These are phyloP conservation scores for Acanthamoeba rhysodes DNA, from an alignment of 208 protist genomes.

Conservation along the genomic window DNA sequence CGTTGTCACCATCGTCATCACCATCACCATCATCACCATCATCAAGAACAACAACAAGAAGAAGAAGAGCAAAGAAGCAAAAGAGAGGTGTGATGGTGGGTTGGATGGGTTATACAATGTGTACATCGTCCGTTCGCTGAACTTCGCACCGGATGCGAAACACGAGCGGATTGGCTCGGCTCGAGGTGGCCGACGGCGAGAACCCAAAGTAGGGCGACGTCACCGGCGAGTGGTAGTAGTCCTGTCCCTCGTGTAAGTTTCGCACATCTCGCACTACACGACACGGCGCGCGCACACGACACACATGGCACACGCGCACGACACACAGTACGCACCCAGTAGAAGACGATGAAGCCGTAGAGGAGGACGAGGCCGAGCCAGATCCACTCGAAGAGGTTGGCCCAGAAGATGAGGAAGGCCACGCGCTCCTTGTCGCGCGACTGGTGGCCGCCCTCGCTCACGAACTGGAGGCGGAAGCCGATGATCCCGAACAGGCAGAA, in stretches of 20 bases:
- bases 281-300: not conserved
- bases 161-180: not conserved
- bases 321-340: not conserved
- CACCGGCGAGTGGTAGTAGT: constrained; percentile 45
- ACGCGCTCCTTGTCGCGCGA: constrained; percentile 54
- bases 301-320: not conserved
- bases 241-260: not conserved
- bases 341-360: constrained; percentile 57
- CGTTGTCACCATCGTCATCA: too few species aligned
- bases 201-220: constrained; percentile 9
- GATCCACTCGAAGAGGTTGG: constrained; percentile 55
- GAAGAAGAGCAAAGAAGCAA: not conserved
- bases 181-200: not conserved
- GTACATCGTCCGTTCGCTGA: constrained; percentile 46
- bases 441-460: constrained; percentile 44
- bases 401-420: constrained; percentile 49
- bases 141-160: constrained; percentile 44
- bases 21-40: too few species aligned
- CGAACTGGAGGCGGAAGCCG: constrained; percentile 54
- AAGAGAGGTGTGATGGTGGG: not conserved
- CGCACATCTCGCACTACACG: not conserved
- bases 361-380: constrained; percentile 49
- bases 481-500: constrained; percentile 62
- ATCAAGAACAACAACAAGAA: not conserved
- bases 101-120: constrained; percentile 13